Evolutionary conservation across 495 filamentous ascomycete genomes (phyloP).

Genomic region (Aspergillus homomorphus): DNA sequence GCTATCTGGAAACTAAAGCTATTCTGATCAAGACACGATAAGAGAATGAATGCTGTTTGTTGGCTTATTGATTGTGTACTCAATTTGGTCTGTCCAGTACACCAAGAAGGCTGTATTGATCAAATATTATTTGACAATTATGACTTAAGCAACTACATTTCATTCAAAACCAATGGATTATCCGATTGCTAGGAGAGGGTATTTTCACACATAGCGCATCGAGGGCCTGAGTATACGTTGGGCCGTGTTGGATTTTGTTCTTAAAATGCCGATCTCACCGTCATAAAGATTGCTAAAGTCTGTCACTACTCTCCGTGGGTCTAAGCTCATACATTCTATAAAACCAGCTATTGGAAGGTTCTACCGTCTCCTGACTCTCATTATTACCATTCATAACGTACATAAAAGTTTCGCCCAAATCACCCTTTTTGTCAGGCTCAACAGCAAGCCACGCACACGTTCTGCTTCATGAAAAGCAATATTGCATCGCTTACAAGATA

Average conservation of each 20-base stretch:
- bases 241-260: too few species aligned
- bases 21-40: conserved; percentile 29
- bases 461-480: neutral
- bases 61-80: neutral
- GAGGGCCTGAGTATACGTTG: too few species aligned
- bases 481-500: neutral
- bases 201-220: too few species aligned
- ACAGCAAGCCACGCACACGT: neutral
- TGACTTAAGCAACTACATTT: too few species aligned
- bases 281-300: too few species aligned
- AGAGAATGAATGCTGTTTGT: neutral
- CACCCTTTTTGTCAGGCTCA: neutral
- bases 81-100: too few species aligned
- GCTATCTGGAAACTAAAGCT: conserved; percentile 50
- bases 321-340: neutral
- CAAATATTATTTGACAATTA: too few species aligned
- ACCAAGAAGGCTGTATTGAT: too few species aligned
- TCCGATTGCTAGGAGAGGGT: too few species aligned
- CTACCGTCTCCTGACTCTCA: neutral
- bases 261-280: too few species aligned
- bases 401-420: neutral
- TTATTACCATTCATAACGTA: conserved; percentile 7
- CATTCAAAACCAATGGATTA: too few species aligned
- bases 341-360: neutral
- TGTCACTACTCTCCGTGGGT: too few species aligned